Evolutionary conservation across 2,329 filamentous ascomycete genomes (phyloP), one percentile per base, ranked within the genome.

Genomic region (Colletotrichum costaricense): DNA sequence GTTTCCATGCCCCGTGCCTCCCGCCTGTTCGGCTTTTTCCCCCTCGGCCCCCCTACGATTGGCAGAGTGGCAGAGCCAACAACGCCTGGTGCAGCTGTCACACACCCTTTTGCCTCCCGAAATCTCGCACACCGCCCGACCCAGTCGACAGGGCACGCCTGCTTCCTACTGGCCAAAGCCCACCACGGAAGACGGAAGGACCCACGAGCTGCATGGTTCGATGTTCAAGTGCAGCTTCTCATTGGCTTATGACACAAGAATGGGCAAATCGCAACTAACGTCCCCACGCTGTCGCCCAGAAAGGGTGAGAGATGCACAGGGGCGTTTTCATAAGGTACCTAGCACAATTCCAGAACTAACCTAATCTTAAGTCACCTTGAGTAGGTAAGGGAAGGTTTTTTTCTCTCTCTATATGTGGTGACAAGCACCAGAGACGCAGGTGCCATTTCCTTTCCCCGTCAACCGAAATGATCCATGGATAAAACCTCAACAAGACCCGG

Each of bases 391-490:
- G 14, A 42, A 42, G 38, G 26, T 26, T 42, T 19, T 42, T 42
- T 42, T 59, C 58, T 66, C 35, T 55, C 38, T 59, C 63, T 60
- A 42, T 9, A 7, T 22, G 62, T n/a, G 28, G 62, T 63, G 46
- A 28, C 42, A 30, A 24, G 38, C 38, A 42, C 38, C 30, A 35
- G 33, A 38, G 62, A 49, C 54, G 62, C 62, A 64, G 49, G 52
- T 71, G 71, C 71, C 35, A 71, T 73, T 73, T 73, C 71, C 71
- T 56, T 66, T 58, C 71, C 71, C 67, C 60, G 62, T 73, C 74
- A 72, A 75, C 72, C 74, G 74, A 75, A 75, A 75, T 75, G 71
- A 73, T 73, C 71, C 71, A 73, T 71, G 65, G 74, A 75, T 75
- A 75, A 75, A 75, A 75, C 74, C 74, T 75, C 69, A 72, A 75